Evolutionary conservation across 2,329 filamentous ascomycete species (phyloP).

Genomic region (Dryadomyces quercivorus): DNA sequence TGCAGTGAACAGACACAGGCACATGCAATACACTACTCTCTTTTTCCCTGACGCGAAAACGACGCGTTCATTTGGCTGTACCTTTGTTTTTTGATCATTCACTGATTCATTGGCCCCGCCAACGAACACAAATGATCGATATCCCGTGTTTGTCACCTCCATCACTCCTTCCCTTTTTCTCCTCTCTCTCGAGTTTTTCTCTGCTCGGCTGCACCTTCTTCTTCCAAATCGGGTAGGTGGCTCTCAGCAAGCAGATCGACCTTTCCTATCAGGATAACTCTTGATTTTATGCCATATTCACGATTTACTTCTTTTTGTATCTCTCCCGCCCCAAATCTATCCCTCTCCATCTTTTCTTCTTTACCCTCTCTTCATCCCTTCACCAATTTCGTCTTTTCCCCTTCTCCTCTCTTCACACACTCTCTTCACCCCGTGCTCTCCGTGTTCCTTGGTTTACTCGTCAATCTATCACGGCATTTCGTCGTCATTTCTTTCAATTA

Average conservation of each 20-base stretch:
- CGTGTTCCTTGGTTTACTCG: slow-evolving; percentile 10
- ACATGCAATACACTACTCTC: neutral
- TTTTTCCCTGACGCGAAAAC: neutral
- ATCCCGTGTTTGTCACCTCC: neutral
- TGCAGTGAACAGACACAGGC: neutral
- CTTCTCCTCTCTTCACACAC: neutral
- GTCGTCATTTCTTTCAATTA: slow-evolving; percentile 11
- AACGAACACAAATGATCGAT: neutral
- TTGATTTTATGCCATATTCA: slow-evolving; percentile 1
- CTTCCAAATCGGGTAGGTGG: slow-evolving; percentile 4
- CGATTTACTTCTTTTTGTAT: slow-evolving; percentile 1
- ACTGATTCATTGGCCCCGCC: neutral
- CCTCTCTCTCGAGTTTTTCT: neutral
- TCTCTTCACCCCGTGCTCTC: neutral
- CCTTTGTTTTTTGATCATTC: neutral
- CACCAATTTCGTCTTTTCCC: neutral
- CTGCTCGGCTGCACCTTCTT: neutral
- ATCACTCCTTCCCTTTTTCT: neutral
- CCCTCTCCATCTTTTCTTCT: neutral
- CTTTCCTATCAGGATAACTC: slow-evolving; percentile 5
- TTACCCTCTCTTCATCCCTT: neutral
- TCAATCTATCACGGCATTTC: slow-evolving; percentile 12
- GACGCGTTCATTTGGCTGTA: neutral
- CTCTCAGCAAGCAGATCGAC: neutral
- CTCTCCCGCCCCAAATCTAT: neutral